A percentile compares a stretch with the other conserved stretches of the same genome.
These are phyloP conservation scores for Debaryomyces udenii DNA, from an alignment of 1,139 yeast genomes.

Conservation along the genomic window DNA sequence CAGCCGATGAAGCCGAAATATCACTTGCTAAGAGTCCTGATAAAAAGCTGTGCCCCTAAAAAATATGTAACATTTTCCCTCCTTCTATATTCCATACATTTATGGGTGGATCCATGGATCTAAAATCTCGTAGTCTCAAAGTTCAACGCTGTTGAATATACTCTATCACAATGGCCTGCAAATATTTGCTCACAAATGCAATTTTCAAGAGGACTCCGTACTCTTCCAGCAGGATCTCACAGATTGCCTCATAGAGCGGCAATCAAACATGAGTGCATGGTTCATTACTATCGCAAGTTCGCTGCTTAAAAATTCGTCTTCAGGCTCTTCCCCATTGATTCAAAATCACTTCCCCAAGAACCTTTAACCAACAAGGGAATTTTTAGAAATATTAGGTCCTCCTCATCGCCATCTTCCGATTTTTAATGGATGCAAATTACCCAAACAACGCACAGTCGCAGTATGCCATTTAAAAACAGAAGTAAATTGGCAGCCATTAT, in stretches of 20 bases:
- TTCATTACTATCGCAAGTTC: conserved; percentile 42
- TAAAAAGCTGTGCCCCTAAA: conserved; percentile 85
- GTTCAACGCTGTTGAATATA: conserved; percentile 85
- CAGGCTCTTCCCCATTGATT: conserved; percentile 40
- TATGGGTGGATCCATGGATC: conserved; percentile 88
- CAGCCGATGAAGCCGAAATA: conserved; percentile 92
- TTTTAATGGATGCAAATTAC: conserved; percentile 69
- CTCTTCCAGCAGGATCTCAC: conserved; percentile 90
- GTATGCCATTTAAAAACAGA: conserved; percentile 90
- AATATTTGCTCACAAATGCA: conserved; percentile 75
- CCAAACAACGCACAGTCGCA: conserved; percentile 89
- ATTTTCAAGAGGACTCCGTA: conserved; percentile 80
- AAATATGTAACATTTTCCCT: conserved; percentile 65
- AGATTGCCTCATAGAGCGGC: conserved; percentile 81
- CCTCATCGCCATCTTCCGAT: conserved; percentile 63
- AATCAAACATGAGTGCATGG: conserved; percentile 67
- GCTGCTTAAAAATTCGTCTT: conserved; percentile 34
- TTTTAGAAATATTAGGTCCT: conserved; percentile 63
- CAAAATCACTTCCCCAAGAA: conserved; percentile 85
- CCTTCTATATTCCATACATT: conserved; percentile 86
- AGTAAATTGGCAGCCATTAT: conserved; percentile 70
- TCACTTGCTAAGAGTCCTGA: conserved; percentile 86
- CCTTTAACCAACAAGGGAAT: conserved; percentile 80
- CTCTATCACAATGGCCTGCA: conserved; percentile 83
- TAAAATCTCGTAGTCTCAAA: conserved; percentile 75